Conservation (phyloP, 164 flowering plant genomes). For the Macadamia integrifolia region DNA sequence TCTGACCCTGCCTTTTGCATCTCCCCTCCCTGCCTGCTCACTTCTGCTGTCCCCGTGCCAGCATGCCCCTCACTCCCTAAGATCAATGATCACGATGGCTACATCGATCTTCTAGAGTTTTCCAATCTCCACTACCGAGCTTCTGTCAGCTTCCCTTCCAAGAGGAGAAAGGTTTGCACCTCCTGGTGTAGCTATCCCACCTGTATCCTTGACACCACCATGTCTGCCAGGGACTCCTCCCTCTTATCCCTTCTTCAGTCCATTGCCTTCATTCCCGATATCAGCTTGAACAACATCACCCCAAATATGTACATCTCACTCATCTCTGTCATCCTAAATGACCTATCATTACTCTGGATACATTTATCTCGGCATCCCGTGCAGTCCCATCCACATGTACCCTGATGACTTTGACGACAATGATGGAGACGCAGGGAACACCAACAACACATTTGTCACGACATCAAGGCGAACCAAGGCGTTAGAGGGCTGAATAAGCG, state of each 20-base stretch:
- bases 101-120: no score
- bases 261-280: slow-evolving; percentile 76
- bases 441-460: slow-evolving; percentile 43
- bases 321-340: slow-evolving; percentile 83
- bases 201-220: slow-evolving; percentile 73
- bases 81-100: no score
- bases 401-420: slow-evolving; percentile 16
- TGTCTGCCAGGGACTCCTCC: slow-evolving; percentile 70
- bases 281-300: slow-evolving; percentile 71
- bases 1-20: no score
- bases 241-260: slow-evolving; percentile 62
- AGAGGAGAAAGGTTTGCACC: slow-evolving; percentile 49
- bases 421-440: slow-evolving; percentile 45
- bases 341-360: slow-evolving; percentile 83
- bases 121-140: no score
- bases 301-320: slow-evolving; percentile 95
- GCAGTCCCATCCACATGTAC: slow-evolving; percentile 86
- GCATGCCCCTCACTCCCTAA: no score
- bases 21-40: no score
- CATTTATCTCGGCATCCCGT: slow-evolving; percentile 91
- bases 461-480: no score
- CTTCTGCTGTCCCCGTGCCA: no score
- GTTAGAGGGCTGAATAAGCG: no score
- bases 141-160: slow-evolving; percentile 15
- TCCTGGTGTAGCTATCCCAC: slow-evolving; percentile 59